phyloP scores from a whole-genome alignment of 805 yeast species.

The Ogataea corticis region DNA sequence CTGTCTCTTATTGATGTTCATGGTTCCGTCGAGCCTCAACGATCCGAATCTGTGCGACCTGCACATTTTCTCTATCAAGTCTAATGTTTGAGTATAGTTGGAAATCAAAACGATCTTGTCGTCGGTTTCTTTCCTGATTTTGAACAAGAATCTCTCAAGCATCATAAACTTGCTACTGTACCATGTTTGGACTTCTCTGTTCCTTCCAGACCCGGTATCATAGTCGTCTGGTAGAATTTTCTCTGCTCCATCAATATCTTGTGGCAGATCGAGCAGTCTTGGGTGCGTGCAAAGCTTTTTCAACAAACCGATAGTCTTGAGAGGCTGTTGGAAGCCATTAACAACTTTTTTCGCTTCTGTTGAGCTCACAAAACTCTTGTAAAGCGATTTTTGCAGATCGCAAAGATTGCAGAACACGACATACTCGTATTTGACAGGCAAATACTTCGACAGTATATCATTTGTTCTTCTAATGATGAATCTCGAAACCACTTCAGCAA shows the following conservation, averaged over 20 bases:
- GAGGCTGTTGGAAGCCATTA: constrained; percentile 75
- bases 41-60: constrained; percentile 71
- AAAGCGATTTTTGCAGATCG: constrained; percentile 71
- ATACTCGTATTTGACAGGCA: constrained; percentile 95
- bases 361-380: constrained; percentile 72
- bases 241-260: constrained; percentile 73
- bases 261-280: constrained; percentile 71
- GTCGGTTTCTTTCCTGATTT: constrained; percentile 77
- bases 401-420: constrained; percentile 89
- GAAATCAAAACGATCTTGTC: constrained; percentile 95
- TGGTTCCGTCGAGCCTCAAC: constrained; percentile 86
- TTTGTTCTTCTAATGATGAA: constrained; percentile 95
- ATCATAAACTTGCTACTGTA: constrained; percentile 85
- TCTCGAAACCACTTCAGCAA: constrained; percentile 76
- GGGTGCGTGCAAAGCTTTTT: constrained; percentile 96
- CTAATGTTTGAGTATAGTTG: constrained; percentile 92
- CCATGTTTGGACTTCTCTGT: constrained; percentile 74
- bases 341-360: constrained; percentile 71
- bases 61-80: constrained; percentile 85
- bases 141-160: constrained; percentile 77
- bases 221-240: constrained; percentile 75
- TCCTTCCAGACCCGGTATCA: constrained; percentile 45
- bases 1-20: constrained; percentile 90
- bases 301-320: constrained; percentile 84
- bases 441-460: constrained; percentile 88